A percentile compares a stretch with the other conserved stretches of the same genome.
Conservation (phyloP, 768 basidiomycete genomes). For the Dendrothele bispora region DNA sequence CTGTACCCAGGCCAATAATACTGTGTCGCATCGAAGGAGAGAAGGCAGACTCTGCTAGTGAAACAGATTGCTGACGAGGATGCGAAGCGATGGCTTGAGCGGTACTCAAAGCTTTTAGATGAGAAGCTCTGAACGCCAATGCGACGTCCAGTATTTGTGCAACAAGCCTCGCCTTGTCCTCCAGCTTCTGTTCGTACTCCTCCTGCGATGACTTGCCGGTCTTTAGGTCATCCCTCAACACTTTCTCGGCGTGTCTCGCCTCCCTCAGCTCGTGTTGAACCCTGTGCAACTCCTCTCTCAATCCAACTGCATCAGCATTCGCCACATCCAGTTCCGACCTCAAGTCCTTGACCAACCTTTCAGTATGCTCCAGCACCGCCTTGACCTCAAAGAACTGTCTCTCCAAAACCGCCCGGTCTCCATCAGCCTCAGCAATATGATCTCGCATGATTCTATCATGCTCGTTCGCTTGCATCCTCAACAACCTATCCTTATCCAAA, state of each 20-base stretch:
- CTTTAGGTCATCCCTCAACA: constrained; percentile 73
- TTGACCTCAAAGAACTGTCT: constrained; percentile 79
- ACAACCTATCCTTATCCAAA: constrained; percentile 75
- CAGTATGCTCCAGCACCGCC: constrained; percentile 58
- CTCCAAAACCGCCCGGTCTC: constrained; percentile 90
- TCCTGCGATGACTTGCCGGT: constrained; percentile 68
- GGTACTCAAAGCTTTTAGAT: constrained; percentile 67
- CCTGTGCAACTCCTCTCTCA: constrained; percentile 73
- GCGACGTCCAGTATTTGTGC: constrained; percentile 84
- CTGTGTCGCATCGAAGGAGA: constrained; percentile 52
- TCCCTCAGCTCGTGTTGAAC: constrained; percentile 71
- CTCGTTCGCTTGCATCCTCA: constrained; percentile 71
- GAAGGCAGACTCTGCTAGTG: constrained; percentile 50
- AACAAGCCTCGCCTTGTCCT: constrained; percentile 65
- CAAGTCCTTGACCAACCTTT: constrained; percentile 64
- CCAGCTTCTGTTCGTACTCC: constrained; percentile 65
- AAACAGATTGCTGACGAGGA: constrained; percentile 39
- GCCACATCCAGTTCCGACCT: constrained; percentile 61
- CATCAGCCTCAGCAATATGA: constrained; percentile 90
- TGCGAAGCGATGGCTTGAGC: constrained; percentile 52
- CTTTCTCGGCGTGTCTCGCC: constrained; percentile 62
- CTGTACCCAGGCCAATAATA: constrained; percentile 35
- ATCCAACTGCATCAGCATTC: constrained; percentile 63
- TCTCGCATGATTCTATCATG: constrained; percentile 72
- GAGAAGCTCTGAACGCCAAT: constrained; percentile 73